phyloP scores from a whole-genome alignment of 1,284 basidiomycete species.

The Tylopilus sp. region DNA sequence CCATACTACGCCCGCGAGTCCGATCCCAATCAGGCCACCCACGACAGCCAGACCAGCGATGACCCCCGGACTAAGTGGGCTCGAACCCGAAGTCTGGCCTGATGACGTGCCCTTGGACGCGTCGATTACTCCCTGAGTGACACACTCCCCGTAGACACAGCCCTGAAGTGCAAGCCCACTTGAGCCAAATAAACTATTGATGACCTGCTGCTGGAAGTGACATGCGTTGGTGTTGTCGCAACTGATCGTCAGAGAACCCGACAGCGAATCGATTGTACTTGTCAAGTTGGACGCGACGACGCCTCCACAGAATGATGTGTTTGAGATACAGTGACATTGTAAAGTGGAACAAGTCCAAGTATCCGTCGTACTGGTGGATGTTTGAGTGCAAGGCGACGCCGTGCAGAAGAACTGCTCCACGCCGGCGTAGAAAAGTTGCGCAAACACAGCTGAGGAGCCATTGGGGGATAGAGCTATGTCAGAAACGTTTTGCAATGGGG shows the following conservation, averaged over 20 bases:
- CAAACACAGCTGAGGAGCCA: conserved; percentile 66
- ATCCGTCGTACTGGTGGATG: conserved; percentile 47
- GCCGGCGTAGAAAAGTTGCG: conserved; percentile 83
- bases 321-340: conserved; percentile 72
- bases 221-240: conserved; percentile 69
- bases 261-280: conserved; percentile 63
- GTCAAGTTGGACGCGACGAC: conserved; percentile 58
- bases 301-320: conserved; percentile 77
- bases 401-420: conserved; percentile 85
- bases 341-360: conserved; percentile 76
- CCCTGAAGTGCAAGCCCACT: conserved; percentile 71
- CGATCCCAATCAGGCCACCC: conserved; percentile 65
- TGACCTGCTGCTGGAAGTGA: conserved; percentile 73
- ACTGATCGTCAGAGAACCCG: conserved; percentile 66
- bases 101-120: conserved; percentile 46
- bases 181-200: conserved; percentile 74
- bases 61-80: conserved; percentile 73
- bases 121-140: conserved; percentile 79
- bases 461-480: conserved; percentile 57
- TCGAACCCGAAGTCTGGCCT: conserved; percentile 39
- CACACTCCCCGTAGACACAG: conserved; percentile 87
- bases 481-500: conserved; percentile 65
- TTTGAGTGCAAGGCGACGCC: conserved; percentile 74
- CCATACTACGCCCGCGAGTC: conserved; percentile 62
- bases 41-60: conserved; percentile 88